Percentiles rank a stretch among this genome's conserved stretches.
These are phyloP conservation scores for Erodium chrysanthum DNA, from an alignment of 441 rosid genomes.

Conservation along the genomic window DNA sequence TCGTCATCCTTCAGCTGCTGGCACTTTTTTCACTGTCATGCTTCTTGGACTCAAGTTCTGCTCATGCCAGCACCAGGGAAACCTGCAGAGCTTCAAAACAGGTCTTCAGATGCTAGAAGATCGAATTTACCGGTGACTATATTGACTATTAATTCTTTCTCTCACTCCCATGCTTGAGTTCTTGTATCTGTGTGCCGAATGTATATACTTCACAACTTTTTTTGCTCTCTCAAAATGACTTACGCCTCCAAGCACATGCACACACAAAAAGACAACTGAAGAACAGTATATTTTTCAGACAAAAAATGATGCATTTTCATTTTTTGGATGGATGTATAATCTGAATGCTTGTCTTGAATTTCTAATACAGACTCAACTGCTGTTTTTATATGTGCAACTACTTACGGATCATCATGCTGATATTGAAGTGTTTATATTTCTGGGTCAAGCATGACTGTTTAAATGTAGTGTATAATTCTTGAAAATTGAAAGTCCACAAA, in stretches of 20 bases:
- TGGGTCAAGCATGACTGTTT: slow-evolving; percentile 12
- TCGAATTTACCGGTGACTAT: slow-evolving; percentile 69
- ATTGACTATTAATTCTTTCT: slow-evolving; percentile 17
- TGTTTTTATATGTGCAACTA: neutral
- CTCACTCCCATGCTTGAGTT: slow-evolving; percentile 13
- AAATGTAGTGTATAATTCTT: neutral
- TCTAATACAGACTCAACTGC: neutral
- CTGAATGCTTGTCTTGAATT: slow-evolving; percentile 1
- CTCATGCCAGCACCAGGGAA: slow-evolving; percentile 72
- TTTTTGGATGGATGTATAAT: neutral
- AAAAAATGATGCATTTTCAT: neutral
- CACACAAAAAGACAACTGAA: neutral
- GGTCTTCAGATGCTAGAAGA: slow-evolving; percentile 92
- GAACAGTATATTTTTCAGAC: neutral
- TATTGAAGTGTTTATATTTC: neutral
- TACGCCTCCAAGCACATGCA: neutral
- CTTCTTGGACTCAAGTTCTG: slow-evolving; percentile 95
- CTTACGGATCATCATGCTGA: neutral
- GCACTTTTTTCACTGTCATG: slow-evolving; percentile 94
- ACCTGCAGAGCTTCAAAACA: slow-evolving; percentile 69
- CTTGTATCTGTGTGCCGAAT: neutral
- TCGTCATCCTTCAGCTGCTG: slow-evolving; percentile 92
- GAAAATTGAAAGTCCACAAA: neutral
- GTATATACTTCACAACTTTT: neutral
- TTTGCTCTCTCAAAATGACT: neutral